A percentile compares a stretch with the other conserved stretches of the same genome.
Evolutionary conservation across 2,329 filamentous ascomycete species (phyloP).

Genomic region (Claviceps spartinae): DNA sequence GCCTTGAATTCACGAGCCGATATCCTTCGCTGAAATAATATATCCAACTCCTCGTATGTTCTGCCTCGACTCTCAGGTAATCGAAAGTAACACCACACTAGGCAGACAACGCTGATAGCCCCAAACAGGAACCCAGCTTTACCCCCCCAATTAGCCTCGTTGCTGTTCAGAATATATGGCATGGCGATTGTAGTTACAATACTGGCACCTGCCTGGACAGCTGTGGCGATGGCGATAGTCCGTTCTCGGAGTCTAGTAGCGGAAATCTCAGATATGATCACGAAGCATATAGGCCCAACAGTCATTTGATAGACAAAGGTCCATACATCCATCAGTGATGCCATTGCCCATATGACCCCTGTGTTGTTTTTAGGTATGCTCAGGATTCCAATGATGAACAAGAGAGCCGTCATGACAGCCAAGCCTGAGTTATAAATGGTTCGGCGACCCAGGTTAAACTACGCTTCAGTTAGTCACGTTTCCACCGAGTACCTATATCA

Average conservation of each 20-base stretch:
- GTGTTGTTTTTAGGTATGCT: slow-evolving; percentile 20
- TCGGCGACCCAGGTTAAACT: slow-evolving; percentile 23
- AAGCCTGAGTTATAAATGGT: slow-evolving; percentile 21
- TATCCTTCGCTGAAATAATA: slow-evolving; percentile 13
- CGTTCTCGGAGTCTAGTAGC: slow-evolving; percentile 20
- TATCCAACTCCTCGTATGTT: slow-evolving; percentile 20
- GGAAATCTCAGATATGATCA: slow-evolving; percentile 25
- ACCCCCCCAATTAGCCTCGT: slow-evolving; percentile 18
- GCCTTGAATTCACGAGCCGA: slow-evolving; percentile 8
- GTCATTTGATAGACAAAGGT: slow-evolving; percentile 27
- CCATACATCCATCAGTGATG: slow-evolving; percentile 27
- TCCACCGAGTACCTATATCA: neutral
- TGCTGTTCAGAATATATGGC: slow-evolving; percentile 20
- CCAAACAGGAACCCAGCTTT: slow-evolving; percentile 20
- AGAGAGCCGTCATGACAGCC: slow-evolving; percentile 20
- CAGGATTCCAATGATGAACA: slow-evolving; percentile 29
- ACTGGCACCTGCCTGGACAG: slow-evolving; percentile 12
- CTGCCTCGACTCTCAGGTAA: slow-evolving; percentile 16
- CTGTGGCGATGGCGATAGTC: slow-evolving; percentile 18
- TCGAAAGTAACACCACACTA: slow-evolving; percentile 15
- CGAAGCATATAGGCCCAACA: slow-evolving; percentile 29
- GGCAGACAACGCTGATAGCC: slow-evolving; percentile 12
- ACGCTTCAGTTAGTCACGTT: neutral
- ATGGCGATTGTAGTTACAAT: slow-evolving; percentile 15
- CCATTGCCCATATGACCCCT: slow-evolving; percentile 22